phyloP scores from a whole-genome alignment of 73 alveolate genomes.

The Paramecium pentaurelia region DNA sequence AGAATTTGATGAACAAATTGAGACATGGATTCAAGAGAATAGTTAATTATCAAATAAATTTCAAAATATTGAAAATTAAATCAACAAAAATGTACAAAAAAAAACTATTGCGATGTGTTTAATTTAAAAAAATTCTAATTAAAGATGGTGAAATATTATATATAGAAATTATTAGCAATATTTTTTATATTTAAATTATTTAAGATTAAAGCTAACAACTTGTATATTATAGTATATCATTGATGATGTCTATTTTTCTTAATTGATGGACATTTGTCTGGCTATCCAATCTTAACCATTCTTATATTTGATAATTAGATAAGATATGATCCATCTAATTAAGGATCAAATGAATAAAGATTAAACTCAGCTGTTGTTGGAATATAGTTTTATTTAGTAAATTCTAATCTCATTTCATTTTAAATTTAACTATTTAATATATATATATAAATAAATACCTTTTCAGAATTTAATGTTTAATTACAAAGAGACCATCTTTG shows the following conservation, averaged over 20 bases:
- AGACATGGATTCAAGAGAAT: background rate
- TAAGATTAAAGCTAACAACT: background rate
- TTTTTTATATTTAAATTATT: background rate
- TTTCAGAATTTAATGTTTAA: background rate
- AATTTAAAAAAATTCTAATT: background rate
- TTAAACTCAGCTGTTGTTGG: background rate
- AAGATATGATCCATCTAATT: background rate
- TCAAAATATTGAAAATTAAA: background rate
- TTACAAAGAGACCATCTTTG: background rate
- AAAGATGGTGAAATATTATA: background rate
- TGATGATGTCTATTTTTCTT: background rate
- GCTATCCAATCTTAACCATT: background rate
- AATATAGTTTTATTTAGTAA: background rate
- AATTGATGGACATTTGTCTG: background rate
- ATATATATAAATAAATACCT: background rate
- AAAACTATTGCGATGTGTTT: background rate
- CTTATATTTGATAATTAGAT: background rate
- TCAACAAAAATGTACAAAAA: background rate
- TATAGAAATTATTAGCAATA: too few relatives aligned
- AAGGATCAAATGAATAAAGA: background rate
- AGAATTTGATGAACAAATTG: background rate
- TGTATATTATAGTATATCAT: background rate
- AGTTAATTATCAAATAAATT: background rate
- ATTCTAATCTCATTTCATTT: conserved; percentile 8
- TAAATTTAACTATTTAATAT: background rate